Conservation (phyloP, 2,329 filamentous ascomycete species). For the Neofusicoccum parvum region DNA sequence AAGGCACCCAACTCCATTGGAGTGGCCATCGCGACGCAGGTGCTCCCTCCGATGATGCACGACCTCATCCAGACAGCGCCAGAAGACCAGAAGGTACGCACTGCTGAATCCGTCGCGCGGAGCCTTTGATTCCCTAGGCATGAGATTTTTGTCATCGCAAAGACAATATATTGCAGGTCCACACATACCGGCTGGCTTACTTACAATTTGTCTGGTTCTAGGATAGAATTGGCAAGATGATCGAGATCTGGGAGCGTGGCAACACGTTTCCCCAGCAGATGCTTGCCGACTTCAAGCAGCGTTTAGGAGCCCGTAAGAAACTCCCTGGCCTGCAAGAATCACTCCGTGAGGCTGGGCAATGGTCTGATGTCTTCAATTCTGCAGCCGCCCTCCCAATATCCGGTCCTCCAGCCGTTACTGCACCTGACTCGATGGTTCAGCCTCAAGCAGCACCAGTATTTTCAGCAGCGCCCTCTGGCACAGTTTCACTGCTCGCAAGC, state of each 20-base stretch:
- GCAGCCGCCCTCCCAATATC: slow-evolving; percentile 1
- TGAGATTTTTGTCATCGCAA: not conserved
- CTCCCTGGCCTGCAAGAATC: not conserved
- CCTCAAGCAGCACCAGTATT: slow-evolving; percentile 28
- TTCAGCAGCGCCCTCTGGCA: slow-evolving; percentile 29
- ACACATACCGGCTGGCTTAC: not conserved
- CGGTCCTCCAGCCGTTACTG: slow-evolving; percentile 6
- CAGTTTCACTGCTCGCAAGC: slow-evolving; percentile 36
- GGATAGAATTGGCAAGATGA: slow-evolving; percentile 93
- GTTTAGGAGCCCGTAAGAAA: slow-evolving; percentile 16
- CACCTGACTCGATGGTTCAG: slow-evolving; percentile 27
- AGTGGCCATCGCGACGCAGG: slow-evolving; percentile 82
- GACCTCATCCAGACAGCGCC: slow-evolving; percentile 89
- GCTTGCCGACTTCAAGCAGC: slow-evolving; percentile 78
- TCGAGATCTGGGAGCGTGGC: slow-evolving; percentile 98
- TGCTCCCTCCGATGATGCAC: slow-evolving; percentile 92
- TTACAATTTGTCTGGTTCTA: slow-evolving; percentile 37
- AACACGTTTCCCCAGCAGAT: slow-evolving; percentile 83
- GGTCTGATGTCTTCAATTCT: slow-evolving; percentile 25
- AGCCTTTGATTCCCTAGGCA: not conserved
- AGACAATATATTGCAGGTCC: not conserved
- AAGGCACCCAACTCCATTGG: slow-evolving; percentile 19
- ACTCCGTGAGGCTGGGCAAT: not conserved
- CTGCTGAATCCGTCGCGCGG: slow-evolving; percentile 62
- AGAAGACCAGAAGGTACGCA: slow-evolving; percentile 77